These are phyloP conservation scores for Vigna trinervia DNA, from an alignment of 306 rosid species.

Conservation along the genomic window DNA sequence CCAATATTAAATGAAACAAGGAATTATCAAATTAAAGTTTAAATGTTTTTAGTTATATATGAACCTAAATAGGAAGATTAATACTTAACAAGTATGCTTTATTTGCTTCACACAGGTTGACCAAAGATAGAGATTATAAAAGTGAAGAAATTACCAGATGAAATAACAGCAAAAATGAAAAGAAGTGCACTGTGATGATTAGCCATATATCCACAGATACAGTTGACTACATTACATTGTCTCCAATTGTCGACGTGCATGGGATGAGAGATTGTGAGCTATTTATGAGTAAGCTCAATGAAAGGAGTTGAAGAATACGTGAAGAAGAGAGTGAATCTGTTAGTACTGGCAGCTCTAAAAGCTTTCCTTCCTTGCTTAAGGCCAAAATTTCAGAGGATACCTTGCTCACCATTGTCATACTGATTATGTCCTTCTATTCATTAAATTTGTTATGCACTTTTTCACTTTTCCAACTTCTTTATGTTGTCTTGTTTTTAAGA, in stretches of 20 bases:
- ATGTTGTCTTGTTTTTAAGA: neutral
- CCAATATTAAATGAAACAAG: no score
- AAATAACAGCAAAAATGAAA: slow-evolving; percentile 34
- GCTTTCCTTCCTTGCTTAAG: neutral
- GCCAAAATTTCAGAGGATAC: slow-evolving; percentile 41
- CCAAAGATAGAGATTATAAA: neutral
- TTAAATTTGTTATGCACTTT: neutral
- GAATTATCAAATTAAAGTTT: no score
- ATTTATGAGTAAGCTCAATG: slow-evolving; percentile 12
- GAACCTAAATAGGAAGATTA: no score
- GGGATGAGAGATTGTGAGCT: neutral
- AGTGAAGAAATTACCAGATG: slow-evolving; percentile 4
- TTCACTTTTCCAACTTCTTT: neutral
- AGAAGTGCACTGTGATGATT: slow-evolving; percentile 22
- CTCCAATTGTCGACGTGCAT: slow-evolving; percentile 12
- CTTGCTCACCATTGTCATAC: slow-evolving; percentile 30
- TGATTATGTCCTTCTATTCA: neutral
- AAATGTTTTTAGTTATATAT: no score
- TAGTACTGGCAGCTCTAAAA: slow-evolving; percentile 25
- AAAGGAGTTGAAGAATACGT: slow-evolving; percentile 39
- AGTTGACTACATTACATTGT: no score
- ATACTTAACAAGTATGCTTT: neutral
- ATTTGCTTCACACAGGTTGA: slow-evolving; percentile 1
- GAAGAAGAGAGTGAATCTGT: slow-evolving; percentile 45
- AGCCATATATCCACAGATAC: slow-evolving; percentile 20